Percentiles rank a stretch among this genome's conserved stretches.
Conservation (phyloP, 2,329 filamentous ascomycete species). For the Chalara sp. region DNA sequence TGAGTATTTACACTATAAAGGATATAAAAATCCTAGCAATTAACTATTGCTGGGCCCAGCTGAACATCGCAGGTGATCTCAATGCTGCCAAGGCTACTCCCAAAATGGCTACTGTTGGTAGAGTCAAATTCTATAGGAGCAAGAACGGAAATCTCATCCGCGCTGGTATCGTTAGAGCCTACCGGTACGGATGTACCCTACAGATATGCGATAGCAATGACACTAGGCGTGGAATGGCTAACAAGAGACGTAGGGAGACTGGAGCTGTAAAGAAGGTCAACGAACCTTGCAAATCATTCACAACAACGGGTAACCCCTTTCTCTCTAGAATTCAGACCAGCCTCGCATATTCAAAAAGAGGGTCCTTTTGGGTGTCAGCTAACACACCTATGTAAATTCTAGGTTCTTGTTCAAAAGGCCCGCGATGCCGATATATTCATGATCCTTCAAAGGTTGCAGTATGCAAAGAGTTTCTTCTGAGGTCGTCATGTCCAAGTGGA, state of each 20-base stretch:
- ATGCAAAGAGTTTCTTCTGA: slow-evolving; percentile 81
- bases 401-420: slow-evolving; percentile 84
- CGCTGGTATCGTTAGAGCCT: slow-evolving; percentile 65
- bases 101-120: slow-evolving; percentile 64
- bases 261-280: slow-evolving; percentile 59
- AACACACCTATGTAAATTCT: slow-evolving; percentile 22
- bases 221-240: slow-evolving; percentile 24
- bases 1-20: slow-evolving; percentile 33
- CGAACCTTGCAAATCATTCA: slow-evolving; percentile 67
- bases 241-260: slow-evolving; percentile 21
- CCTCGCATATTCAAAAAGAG: slow-evolving; percentile 15
- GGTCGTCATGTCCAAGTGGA: slow-evolving; percentile 70
- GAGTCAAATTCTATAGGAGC: slow-evolving; percentile 77
- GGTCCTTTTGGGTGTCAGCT: slow-evolving; percentile 21
- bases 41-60: slow-evolving; percentile 12
- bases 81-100: slow-evolving; percentile 63
- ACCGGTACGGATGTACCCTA: slow-evolving; percentile 53
- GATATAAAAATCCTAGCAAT: slow-evolving; percentile 4
- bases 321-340: slow-evolving; percentile 23
- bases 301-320: slow-evolving; percentile 56
- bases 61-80: slow-evolving; percentile 44
- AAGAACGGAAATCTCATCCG: slow-evolving; percentile 84
- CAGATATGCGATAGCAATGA: neutral
- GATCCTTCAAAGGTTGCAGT: slow-evolving; percentile 81
- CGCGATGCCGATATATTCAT: slow-evolving; percentile 73